Evolutionary conservation across 371 early-diverging fungal species (phyloP), one percentile per base, ranked within the genome.

Genomic region (Mucor circinelloides): DNA sequence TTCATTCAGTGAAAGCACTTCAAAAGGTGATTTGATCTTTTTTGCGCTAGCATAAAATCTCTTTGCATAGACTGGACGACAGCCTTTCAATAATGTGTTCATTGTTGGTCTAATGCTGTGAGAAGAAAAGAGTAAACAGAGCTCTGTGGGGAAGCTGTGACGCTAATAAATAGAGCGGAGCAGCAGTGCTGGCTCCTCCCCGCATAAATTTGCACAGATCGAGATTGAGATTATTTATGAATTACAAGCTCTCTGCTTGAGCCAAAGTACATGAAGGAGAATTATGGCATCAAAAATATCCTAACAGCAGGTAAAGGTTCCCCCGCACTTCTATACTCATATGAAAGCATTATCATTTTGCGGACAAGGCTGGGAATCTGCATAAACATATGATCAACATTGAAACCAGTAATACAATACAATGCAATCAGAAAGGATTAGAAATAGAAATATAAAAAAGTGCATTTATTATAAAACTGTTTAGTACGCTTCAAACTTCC

Each of bases 11-110:
- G 68, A 62, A 3, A 83, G 55, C 19, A 79, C 67, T 42, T 79
- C 74, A 63, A 69, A 83, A 6, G 81, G 79, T 36, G 74, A 60
- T 27, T 60, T 60, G 2, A 38, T 61, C 15, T 32, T 69, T 28
- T 23, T 42, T 25, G 63, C 28, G 15, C 31, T 44, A 1, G 58
- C 58, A 58, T 36, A 58, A 25, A 32, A 57, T 15, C 38, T 19
- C 38, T 38, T 56, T 3, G 32, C 3, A n/a, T 3, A 56, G 0
- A 32, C 32, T 19, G 30, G 19, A 10, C 34, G 32, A 6, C 57
- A 56, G 21, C 30, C 17, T 21, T 56, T 30, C 2, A 52, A 52
- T 52, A 23, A 15, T 9, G 25, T 52, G 27, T 52, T 52, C 52
- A 52, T 52, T 23, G 12, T 52, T 12, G 13, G 13, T 13, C 12